A percentile compares a stretch with the other conserved stretches of the same genome.
Evolutionary conservation across 179 eudicot species (phyloP).

Genomic region (Vitellaria paradoxa): DNA sequence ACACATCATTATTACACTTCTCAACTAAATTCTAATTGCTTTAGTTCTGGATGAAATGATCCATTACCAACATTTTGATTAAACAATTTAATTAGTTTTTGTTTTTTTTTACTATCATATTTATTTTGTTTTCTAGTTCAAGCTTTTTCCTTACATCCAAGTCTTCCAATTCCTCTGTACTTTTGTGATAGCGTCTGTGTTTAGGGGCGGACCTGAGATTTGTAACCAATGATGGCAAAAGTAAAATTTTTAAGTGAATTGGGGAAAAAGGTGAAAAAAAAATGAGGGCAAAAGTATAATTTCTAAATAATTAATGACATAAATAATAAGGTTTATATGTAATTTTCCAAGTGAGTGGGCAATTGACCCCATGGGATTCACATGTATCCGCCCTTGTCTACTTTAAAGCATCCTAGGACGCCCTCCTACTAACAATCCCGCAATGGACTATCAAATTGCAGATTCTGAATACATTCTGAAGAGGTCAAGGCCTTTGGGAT

Average conservation of each 20-base stretch:
- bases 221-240: too few species aligned
- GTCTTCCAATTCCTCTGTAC: constrained; percentile 12
- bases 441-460: constrained; percentile 70
- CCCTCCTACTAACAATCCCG: constrained; percentile 54
- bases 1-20: neutral
- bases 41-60: neutral
- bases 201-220: too few species aligned
- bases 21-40: neutral
- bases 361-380: too few species aligned
- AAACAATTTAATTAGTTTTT: neutral
- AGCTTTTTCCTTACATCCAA: neutral
- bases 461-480: constrained; percentile 72
- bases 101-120: neutral
- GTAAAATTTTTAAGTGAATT: too few species aligned
- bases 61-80: neutral
- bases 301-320: too few species aligned
- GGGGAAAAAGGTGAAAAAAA: too few species aligned
- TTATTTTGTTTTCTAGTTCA: neutral
- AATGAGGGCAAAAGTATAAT: too few species aligned
- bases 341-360: too few species aligned
- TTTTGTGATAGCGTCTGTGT: neutral
- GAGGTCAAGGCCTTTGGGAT: constrained; percentile 71
- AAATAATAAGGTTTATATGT: too few species aligned
- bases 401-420: constrained; percentile 73
- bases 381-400: neutral